A percentile compares a stretch with the other conserved stretches of the same genome.
Evolutionary conservation across 306 rosid genomes (phyloP).

Genomic region (Trifolium repens): DNA sequence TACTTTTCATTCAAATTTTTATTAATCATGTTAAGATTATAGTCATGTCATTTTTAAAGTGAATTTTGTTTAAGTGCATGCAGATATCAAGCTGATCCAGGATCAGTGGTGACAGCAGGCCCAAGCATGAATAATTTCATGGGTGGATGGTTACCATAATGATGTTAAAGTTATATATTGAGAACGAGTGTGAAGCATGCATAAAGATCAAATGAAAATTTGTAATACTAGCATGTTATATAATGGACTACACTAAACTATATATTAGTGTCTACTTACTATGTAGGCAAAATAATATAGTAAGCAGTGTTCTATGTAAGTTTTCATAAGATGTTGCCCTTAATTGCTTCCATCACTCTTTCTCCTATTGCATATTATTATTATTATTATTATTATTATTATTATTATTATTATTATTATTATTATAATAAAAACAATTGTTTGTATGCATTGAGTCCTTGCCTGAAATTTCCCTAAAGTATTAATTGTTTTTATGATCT

Average conservation of each 20-base stretch:
- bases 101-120: constrained; percentile 77
- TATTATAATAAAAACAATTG: too few species aligned
- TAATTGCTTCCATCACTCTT: neutral
- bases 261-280: neutral
- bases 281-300: constrained; percentile 31
- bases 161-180: constrained; percentile 32
- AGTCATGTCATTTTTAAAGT: neutral
- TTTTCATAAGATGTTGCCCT: constrained; percentile 23
- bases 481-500: too few species aligned
- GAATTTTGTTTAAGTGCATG: constrained; percentile 22
- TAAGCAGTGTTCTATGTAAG: constrained; percentile 36
- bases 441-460: too few species aligned
- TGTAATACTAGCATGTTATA: constrained; percentile 10
- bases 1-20: too few species aligned
- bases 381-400: too few species aligned
- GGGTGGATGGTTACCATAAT: constrained; percentile 84
- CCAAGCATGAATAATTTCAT: constrained; percentile 91
- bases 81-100: constrained; percentile 83
- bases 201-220: constrained; percentile 17
- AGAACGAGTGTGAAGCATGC: neutral
- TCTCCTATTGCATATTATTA: neutral
- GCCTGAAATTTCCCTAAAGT: too few species aligned
- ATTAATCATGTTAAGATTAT: too few species aligned
- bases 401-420: too few species aligned
- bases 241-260: neutral